Evolutionary conservation across 257 asterid genomes (phyloP).

Genomic region (Ocimum tenuiflorum): DNA sequence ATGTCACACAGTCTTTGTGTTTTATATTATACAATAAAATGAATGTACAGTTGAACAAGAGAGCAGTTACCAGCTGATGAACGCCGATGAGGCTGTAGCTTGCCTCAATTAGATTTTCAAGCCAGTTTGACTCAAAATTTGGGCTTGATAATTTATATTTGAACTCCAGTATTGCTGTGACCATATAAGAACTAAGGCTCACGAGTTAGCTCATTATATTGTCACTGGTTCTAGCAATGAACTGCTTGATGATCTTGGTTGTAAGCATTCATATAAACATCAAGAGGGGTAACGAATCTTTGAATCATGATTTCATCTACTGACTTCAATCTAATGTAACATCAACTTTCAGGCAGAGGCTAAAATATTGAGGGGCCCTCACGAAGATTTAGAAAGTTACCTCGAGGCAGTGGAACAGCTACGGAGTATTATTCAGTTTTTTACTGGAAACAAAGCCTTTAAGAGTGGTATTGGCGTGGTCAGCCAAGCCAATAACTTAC

Average conservation of each 20-base stretch:
- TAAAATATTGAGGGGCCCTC: slow-evolving; percentile 86
- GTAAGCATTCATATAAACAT: not conserved
- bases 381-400: slow-evolving; percentile 87
- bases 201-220: not conserved
- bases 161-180: not conserved
- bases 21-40: not conserved
- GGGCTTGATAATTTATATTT: not conserved
- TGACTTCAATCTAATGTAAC: slow-evolving; percentile 8
- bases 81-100: not conserved
- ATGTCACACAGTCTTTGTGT: not conserved
- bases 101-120: not conserved
- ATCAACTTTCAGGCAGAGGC: slow-evolving; percentile 77
- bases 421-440: slow-evolving; percentile 53
- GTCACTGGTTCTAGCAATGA: slow-evolving; percentile 6
- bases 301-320: not conserved
- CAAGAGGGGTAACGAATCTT: not conserved
- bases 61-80: not conserved
- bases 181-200: not conserved
- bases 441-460: slow-evolving; percentile 52
- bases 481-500: slow-evolving; percentile 58
- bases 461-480: slow-evolving; percentile 57
- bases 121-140: not conserved
- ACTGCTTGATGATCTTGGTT: not conserved
- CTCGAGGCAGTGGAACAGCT: slow-evolving; percentile 79
- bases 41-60: not conserved